These are phyloP conservation scores for Pneumocystis wakefieldiae DNA, from an alignment of 1,139 yeast species.

Conservation along the genomic window DNA sequence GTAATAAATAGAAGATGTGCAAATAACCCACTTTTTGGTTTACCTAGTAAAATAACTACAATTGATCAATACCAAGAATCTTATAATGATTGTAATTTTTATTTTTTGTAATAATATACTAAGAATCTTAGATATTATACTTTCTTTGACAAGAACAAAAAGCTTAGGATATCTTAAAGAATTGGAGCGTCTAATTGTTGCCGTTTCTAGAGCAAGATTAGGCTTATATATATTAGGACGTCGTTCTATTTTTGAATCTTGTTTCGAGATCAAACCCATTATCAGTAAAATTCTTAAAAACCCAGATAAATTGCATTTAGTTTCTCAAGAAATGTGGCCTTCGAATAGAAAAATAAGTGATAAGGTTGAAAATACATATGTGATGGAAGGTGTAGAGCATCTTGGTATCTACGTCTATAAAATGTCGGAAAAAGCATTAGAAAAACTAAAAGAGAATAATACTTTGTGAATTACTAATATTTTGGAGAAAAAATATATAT, in stretches of 20 bases:
- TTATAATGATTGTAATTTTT: slow-evolving; percentile 18
- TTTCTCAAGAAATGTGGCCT: slow-evolving; percentile 25
- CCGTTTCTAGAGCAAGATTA: slow-evolving; percentile 23
- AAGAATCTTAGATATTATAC: slow-evolving; percentile 17
- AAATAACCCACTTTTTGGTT: slow-evolving; percentile 20
- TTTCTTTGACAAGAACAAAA: slow-evolving; percentile 22
- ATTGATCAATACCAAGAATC: slow-evolving; percentile 22
- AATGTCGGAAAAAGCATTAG: slow-evolving; percentile 22
- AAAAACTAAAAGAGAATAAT: slow-evolving; percentile 12
- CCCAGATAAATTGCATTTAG: slow-evolving; percentile 20
- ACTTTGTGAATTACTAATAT: neutral
- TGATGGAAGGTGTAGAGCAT: slow-evolving; percentile 26
- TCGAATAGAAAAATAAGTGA: slow-evolving; percentile 14
- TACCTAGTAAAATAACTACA: slow-evolving; percentile 21
- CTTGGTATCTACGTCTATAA: slow-evolving; percentile 27
- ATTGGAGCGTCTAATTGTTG: slow-evolving; percentile 19
- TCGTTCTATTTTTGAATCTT: slow-evolving; percentile 14
- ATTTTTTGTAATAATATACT: neutral
- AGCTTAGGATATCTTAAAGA: slow-evolving; percentile 19
- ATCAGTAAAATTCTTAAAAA: slow-evolving; percentile 12
- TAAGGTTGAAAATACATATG: slow-evolving; percentile 14
- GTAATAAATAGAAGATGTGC: slow-evolving; percentile 20
- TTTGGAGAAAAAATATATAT: neutral
- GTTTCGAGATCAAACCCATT: neutral
- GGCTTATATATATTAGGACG: slow-evolving; percentile 27